These are phyloP conservation scores for Erysimum cheiri DNA, from an alignment of 441 rosid species.

Conservation along the genomic window DNA sequence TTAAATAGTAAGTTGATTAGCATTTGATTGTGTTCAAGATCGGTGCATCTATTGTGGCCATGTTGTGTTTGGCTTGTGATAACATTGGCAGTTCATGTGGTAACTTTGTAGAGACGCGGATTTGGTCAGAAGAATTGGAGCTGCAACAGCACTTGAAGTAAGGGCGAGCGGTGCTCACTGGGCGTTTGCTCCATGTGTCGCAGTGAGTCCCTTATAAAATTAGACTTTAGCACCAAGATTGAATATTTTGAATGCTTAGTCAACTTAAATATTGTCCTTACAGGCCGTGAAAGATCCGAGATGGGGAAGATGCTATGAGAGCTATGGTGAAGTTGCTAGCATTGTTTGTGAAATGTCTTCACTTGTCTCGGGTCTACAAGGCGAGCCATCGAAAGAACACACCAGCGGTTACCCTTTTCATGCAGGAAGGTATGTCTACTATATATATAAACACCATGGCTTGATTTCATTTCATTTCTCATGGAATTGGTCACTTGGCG, in stretches of 20 bases:
- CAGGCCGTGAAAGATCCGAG: conserved; percentile 80
- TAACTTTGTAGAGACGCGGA: conserved; percentile 63
- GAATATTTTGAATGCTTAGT: neutral
- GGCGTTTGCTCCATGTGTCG: conserved; percentile 87
- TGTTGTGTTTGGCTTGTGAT: neutral
- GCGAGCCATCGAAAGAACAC: conserved; percentile 63
- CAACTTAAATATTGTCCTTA: conserved; percentile 23
- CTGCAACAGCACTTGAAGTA: conserved; percentile 88
- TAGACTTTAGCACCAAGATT: neutral
- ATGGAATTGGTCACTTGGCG: conserved; percentile 22
- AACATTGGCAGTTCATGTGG: neutral
- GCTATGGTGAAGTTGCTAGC: conserved; percentile 71
- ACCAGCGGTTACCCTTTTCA: conserved; percentile 72
- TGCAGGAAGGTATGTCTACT: conserved; percentile 57
- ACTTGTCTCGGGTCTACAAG: conserved; percentile 72
- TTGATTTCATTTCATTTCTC: neutral
- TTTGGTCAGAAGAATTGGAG: conserved; percentile 71
- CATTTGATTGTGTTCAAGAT: neutral
- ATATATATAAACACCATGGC: neutral
- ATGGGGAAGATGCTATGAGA: conserved; percentile 90
- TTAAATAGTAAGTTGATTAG: neutral
- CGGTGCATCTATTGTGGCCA: neutral
- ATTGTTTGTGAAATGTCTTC: conserved; percentile 66
- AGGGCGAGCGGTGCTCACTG: conserved; percentile 79
- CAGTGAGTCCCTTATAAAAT: conserved; percentile 38